Conservation (phyloP, 129 eudicot species). For the Logfia minima region DNA sequence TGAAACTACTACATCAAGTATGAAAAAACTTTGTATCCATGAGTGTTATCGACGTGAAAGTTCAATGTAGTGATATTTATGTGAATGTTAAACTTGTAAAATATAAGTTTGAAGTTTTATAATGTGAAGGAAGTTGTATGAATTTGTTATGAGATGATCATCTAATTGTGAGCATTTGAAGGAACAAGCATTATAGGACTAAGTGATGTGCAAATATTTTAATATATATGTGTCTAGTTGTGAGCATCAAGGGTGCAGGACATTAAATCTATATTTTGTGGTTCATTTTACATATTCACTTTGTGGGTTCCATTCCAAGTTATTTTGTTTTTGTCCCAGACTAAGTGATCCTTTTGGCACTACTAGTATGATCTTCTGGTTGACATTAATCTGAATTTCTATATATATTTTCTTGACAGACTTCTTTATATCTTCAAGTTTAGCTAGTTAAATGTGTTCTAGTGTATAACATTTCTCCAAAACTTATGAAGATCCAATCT, state of each 20-base stretch:
- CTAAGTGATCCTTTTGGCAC: constrained; percentile 21
- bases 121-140: constrained; percentile 10
- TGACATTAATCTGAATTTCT: neutral
- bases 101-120: neutral
- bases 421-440: neutral
- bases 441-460: neutral
- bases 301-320: constrained; percentile 27
- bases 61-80: too few species aligned
- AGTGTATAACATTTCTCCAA: neutral
- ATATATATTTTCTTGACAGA: neutral
- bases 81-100: too few species aligned
- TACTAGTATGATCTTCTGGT: constrained; percentile 15
- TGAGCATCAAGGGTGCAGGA: constrained; percentile 3
- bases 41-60: too few species aligned
- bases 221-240: neutral
- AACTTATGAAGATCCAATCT: constrained; percentile 3
- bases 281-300: constrained; percentile 4
- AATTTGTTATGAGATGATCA: neutral
- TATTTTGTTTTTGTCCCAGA: constrained; percentile 16
- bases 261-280: neutral
- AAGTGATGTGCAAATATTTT: constrained; percentile 5
- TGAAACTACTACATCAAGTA: neutral
- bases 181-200: constrained; percentile 13
- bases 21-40: neutral
- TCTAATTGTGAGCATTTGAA: constrained; percentile 3